Evolutionary conservation across 2,329 filamentous ascomycete genomes (phyloP).

Genomic region (Fusarium sp.): DNA sequence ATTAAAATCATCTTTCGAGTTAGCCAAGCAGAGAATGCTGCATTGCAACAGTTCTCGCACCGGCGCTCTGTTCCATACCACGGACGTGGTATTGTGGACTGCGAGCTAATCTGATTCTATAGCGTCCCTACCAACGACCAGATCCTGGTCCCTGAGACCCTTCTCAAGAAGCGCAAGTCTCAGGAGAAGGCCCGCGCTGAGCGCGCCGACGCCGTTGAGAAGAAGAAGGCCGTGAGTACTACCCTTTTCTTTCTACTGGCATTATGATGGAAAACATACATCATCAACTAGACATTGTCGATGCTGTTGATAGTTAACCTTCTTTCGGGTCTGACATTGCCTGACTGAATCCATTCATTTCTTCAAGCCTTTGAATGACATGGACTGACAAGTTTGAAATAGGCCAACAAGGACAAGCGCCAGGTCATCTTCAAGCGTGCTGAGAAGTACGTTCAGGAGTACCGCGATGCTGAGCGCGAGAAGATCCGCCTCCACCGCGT

Average conservation of each 20-base stretch:
- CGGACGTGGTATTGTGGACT: conserved; percentile 67
- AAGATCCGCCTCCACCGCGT: conserved; percentile 92
- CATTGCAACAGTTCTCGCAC: conserved; percentile 90
- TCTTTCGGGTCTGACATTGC: conserved; percentile 96
- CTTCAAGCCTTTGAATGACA: conserved; percentile 28
- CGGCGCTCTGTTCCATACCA: conserved; percentile 76
- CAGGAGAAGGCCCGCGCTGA: conserved; percentile 99
- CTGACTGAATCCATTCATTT: conserved; percentile 46
- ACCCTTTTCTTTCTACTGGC: conserved; percentile 45
- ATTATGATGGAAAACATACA: conserved; percentile 89
- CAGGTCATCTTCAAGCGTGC: conserved; percentile 99
- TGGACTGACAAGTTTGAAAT: conserved; percentile 53
- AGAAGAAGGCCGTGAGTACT: conserved; percentile 89
- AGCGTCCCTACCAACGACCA: conserved; percentile 89
- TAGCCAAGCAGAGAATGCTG: conserved; percentile 91
- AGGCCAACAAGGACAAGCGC: conserved; percentile 99
- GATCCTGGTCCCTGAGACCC: conserved; percentile 97
- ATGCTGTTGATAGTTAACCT: conserved; percentile 99
- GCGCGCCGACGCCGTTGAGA: conserved; percentile 79
- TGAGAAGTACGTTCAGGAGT: conserved; percentile 99
- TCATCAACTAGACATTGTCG: conserved; percentile 94
- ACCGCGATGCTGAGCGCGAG: conserved; percentile 98
- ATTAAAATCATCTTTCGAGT: conserved; percentile 86
- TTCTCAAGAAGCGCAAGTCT: conserved; percentile 99
- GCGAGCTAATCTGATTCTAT: conserved; percentile 82